Percentiles rank a stretch among this genome's conserved stretches.
phyloP scores from a whole-genome alignment of 192 early-diverging fungal genomes.

The Coemansia sp. region DNA sequence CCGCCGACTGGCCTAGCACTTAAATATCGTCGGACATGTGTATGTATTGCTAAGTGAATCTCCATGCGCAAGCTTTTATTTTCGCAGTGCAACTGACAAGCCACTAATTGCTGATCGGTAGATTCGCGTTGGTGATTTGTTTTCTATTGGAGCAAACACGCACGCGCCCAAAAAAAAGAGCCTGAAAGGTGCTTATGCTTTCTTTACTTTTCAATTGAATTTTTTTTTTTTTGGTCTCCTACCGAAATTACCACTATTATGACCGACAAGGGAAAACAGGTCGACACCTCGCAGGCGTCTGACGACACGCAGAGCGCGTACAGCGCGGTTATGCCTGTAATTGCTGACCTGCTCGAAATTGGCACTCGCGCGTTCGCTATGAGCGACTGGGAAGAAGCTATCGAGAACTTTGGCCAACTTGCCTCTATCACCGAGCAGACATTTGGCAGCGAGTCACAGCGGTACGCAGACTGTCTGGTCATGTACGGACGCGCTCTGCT shows the following conservation, averaged over 20 bases:
- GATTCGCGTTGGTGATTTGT: background rate
- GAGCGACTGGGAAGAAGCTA: constrained; percentile 66
- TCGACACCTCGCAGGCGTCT: constrained; percentile 14
- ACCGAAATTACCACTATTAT: constrained; percentile 10
- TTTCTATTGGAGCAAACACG: background rate
- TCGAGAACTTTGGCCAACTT: constrained; percentile 69
- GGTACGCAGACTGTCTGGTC: constrained; percentile 73
- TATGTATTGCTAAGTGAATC: too few species aligned
- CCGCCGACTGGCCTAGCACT: too few species aligned
- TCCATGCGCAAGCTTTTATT: too few species aligned
- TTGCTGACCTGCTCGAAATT: constrained; percentile 61
- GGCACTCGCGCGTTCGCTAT: constrained; percentile 70
- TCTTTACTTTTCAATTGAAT: background rate
- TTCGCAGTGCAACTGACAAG: too few species aligned
- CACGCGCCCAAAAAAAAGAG: too few species aligned
- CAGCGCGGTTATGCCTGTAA: constrained; percentile 42
- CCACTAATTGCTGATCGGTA: background rate
- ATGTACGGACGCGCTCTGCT: constrained; percentile 76
- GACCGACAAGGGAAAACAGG: constrained; percentile 47
- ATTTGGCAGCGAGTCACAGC: constrained; percentile 62
- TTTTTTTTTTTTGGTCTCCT: background rate
- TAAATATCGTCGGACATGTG: too few species aligned
- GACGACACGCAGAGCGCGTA: constrained; percentile 15
- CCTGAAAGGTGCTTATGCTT: background rate
- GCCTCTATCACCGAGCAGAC: constrained; percentile 66